Conservation (phyloP, 169 alveolate species). For the Babesia bigemina region DNA sequence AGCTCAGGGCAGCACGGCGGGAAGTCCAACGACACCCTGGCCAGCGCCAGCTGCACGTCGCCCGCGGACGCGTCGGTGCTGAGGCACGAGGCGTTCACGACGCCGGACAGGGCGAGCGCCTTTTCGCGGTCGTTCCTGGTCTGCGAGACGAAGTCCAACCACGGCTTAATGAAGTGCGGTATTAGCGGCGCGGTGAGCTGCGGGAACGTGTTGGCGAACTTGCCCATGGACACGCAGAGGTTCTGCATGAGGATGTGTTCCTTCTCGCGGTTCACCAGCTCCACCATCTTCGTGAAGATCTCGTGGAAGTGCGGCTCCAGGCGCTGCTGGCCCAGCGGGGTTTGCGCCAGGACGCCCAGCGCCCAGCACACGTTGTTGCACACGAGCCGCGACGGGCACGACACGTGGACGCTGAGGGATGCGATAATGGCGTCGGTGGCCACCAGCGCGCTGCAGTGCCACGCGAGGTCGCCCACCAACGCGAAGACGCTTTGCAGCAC, state of each 20-base stretch:
- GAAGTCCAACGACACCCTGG: conserved; percentile 9
- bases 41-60: conserved; percentile 12
- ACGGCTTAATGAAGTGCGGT: conserved; percentile 27
- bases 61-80: conserved; percentile 10
- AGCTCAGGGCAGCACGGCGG: conserved; percentile 31
- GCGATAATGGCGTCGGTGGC: conserved; percentile 29
- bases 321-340: conserved; percentile 15
- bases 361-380: conserved; percentile 44
- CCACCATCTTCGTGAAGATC: conserved; percentile 8
- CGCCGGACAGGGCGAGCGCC: conserved; percentile 19
- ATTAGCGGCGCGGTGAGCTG: conserved; percentile 9
- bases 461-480: conserved; percentile 56
- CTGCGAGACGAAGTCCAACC: conserved; percentile 11
- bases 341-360: conserved; percentile 23
- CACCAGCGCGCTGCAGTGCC: conserved; percentile 20
- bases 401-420: conserved; percentile 5
- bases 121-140: conserved; percentile 21
- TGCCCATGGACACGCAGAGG: conserved; percentile 47
- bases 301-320: conserved; percentile 27
- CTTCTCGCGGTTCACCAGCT: conserved; percentile 7
- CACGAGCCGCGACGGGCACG: conserved; percentile 8
- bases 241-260: conserved; percentile 45
- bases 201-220: conserved; percentile 28
- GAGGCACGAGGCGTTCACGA: neutral
- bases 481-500: conserved; percentile 54